Percentiles rank a stretch among this genome's conserved stretches.
These are phyloP conservation scores for Pleurotus tuoliensis DNA, from an alignment of 768 basidiomycete species.

Conservation along the genomic window DNA sequence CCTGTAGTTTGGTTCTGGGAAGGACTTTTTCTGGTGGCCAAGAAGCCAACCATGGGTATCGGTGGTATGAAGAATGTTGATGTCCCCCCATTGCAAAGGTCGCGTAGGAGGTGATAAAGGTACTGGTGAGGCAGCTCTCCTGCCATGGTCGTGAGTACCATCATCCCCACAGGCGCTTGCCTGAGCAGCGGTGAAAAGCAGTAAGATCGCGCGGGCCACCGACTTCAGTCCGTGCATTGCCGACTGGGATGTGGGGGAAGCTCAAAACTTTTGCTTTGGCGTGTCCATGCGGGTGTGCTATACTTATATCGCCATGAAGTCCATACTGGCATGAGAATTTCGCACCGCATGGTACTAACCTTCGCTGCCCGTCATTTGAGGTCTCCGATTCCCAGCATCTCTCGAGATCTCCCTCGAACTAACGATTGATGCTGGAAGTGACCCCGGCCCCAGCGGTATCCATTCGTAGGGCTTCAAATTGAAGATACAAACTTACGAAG, in stretches of 20 bases:
- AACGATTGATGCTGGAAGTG: too few relatives aligned
- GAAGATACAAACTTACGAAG: too few relatives aligned
- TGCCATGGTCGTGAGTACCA: slow-evolving; percentile 22
- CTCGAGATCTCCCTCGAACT: too few relatives aligned
- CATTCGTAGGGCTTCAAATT: too few relatives aligned
- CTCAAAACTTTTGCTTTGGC: background rate
- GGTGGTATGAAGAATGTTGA: slow-evolving; percentile 71
- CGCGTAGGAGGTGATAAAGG: slow-evolving; percentile 46
- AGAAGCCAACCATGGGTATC: slow-evolving; percentile 75
- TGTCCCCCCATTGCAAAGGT: slow-evolving; percentile 61
- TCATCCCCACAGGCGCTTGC: background rate
- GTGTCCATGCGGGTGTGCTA: background rate
- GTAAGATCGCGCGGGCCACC: background rate
- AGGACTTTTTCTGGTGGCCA: slow-evolving; percentile 73
- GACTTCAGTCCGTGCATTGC: background rate
- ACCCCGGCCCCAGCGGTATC: too few relatives aligned
- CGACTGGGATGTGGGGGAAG: background rate
- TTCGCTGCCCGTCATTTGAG: too few relatives aligned
- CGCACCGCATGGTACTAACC: too few relatives aligned
- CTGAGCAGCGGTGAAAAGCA: background rate
- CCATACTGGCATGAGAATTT: background rate
- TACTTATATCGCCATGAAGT: background rate
- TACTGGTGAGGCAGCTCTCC: slow-evolving; percentile 33
- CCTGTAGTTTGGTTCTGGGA: slow-evolving; percentile 77
- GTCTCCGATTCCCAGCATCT: too few relatives aligned